phyloP scores from a whole-genome alignment of 768 basidiomycete species.

The Boletus huronensis region DNA sequence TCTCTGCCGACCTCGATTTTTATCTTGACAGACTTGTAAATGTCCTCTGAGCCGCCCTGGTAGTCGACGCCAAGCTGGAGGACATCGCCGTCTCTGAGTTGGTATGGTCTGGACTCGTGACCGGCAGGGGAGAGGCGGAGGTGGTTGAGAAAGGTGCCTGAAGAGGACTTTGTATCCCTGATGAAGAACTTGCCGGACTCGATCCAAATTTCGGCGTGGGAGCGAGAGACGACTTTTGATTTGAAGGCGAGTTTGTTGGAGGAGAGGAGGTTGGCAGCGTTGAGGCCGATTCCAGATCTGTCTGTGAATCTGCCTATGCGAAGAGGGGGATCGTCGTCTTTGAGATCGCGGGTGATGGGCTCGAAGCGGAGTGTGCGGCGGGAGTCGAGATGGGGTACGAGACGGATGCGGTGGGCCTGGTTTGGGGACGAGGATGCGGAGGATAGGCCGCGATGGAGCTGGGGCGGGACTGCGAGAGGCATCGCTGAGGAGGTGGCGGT shows the following conservation, averaged over 20 bases:
- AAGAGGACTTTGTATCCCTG: constrained; percentile 83
- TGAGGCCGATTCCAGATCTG: constrained; percentile 61
- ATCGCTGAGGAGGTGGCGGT: constrained; percentile 9
- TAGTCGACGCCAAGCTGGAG: constrained; percentile 96
- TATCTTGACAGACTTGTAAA: constrained; percentile 97
- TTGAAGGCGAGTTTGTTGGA: constrained; percentile 91
- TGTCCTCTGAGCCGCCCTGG: constrained; percentile 95
- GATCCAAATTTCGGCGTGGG: constrained; percentile 94
- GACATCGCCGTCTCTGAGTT: constrained; percentile 89
- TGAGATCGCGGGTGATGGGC: constrained; percentile 83
- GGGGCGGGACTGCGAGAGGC: constrained; percentile 23
- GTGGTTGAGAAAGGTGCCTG: constrained; percentile 95
- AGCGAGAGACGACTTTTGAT: constrained; percentile 90
- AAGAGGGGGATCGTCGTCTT: constrained; percentile 62
- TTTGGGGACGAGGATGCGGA: constrained; percentile 16
- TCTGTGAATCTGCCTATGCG: constrained; percentile 96
- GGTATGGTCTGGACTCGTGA: constrained; percentile 70
- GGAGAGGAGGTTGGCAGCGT: constrained; percentile 63
- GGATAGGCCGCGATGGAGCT: constrained; percentile 18
- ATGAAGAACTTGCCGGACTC: constrained; percentile 76
- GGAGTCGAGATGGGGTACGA: constrained; percentile 93
- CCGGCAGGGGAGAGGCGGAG: constrained; percentile 83
- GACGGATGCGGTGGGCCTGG: constrained; percentile 72
- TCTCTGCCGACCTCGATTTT: constrained; percentile 85
- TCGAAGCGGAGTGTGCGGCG: constrained; percentile 89